These are phyloP conservation scores for Clausena lansium DNA, from an alignment of 345 rosid species.

Conservation along the genomic window DNA sequence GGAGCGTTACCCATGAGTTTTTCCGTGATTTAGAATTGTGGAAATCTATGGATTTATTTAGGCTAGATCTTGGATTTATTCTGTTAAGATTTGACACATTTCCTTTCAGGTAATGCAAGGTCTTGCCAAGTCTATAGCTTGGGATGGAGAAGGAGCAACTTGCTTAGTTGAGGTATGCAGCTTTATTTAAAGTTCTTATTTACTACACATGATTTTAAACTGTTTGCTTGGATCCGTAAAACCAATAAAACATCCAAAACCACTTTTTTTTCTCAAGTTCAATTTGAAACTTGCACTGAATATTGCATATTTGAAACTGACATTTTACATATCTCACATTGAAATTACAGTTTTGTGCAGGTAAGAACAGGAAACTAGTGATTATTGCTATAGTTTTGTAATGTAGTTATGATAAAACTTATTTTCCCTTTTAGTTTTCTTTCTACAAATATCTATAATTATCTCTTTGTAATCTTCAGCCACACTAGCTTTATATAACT, in stretches of 20 bases:
- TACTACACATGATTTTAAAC: neutral
- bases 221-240: neutral
- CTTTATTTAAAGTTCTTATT: slow-evolving; percentile 7
- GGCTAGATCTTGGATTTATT: neutral
- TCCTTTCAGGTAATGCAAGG: slow-evolving; percentile 89
- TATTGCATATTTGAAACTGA: neutral
- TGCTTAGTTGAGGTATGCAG: slow-evolving; percentile 80
- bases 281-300: neutral
- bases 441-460: neutral
- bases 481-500: neutral
- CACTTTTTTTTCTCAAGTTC: neutral
- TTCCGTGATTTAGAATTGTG: neutral
- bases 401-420: neutral
- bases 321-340: neutral
- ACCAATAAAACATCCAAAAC: neutral
- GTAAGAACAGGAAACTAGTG: neutral
- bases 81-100: neutral
- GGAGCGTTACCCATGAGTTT: neutral
- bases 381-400: neutral
- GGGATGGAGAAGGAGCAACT: slow-evolving; percentile 99
- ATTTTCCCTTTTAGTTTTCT: neutral
- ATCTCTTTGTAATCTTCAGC: neutral
- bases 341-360: neutral
- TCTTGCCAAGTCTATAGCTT: slow-evolving; percentile 96
- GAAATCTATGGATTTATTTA: neutral